These are phyloP conservation scores for Sindora glabra DNA, from an alignment of 306 rosid species.

Conservation along the genomic window DNA sequence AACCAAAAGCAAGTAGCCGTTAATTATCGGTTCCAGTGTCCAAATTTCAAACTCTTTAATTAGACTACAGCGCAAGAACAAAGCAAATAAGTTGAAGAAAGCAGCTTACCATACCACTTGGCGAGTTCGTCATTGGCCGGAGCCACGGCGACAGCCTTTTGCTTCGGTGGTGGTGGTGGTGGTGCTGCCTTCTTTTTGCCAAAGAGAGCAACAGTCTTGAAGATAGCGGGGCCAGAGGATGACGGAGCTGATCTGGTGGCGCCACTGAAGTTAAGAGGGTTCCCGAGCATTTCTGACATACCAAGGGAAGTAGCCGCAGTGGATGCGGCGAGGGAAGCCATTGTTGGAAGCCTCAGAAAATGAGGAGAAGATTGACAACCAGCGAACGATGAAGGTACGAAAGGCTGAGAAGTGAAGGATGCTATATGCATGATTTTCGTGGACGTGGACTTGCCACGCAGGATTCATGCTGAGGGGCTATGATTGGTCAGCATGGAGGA, in stretches of 20 bases:
- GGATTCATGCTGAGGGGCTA: constrained; percentile 32
- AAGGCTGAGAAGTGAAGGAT: constrained; percentile 5
- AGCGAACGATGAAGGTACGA: background rate
- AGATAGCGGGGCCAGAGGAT: constrained; percentile 44
- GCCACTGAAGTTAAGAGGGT: constrained; percentile 56
- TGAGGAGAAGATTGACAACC: background rate
- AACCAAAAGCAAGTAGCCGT: background rate
- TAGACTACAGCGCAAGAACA: background rate
- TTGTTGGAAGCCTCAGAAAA: constrained; percentile 21
- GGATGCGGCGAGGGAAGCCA: constrained; percentile 75
- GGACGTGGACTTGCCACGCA: constrained; percentile 75
- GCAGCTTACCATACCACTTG: constrained; percentile 96
- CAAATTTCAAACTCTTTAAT: background rate
- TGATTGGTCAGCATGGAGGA: constrained; percentile 42
- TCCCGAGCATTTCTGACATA: constrained; percentile 90
- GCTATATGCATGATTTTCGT: constrained; percentile 60
- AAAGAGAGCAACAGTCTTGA: constrained; percentile 82
- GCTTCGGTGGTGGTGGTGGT: constrained; percentile 45
- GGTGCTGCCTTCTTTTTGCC: constrained; percentile 61
- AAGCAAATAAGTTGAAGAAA: no score
- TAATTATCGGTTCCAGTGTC: background rate
- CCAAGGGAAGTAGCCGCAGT: constrained; percentile 70
- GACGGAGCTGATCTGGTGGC: constrained; percentile 55
- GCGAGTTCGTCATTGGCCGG: constrained; percentile 74
- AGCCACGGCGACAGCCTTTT: constrained; percentile 42